A percentile compares a stretch with the other conserved stretches of the same genome.
Conservation (phyloP, 2,329 filamentous ascomycete genomes). For the Fusarium pseudocircinatum region DNA sequence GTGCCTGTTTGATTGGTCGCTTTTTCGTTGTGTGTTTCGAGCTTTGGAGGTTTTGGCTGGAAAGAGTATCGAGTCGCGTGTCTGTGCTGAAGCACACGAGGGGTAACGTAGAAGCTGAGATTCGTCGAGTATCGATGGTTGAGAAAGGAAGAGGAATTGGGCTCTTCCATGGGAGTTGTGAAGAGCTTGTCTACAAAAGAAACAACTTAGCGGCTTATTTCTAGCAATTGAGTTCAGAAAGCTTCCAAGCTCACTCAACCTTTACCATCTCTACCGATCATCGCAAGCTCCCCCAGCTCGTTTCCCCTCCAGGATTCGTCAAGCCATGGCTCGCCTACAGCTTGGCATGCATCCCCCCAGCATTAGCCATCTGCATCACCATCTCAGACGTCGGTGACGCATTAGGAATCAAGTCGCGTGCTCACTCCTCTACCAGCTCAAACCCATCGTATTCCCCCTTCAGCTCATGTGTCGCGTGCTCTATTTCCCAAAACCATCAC, state of each 20-base stretch:
- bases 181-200: not conserved
- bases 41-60: not conserved
- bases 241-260: not conserved
- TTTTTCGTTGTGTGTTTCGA: slow-evolving; percentile 2
- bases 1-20: slow-evolving; percentile 22
- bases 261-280: not conserved
- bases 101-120: not conserved
- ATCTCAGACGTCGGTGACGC: slow-evolving; percentile 30
- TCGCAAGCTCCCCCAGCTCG: not conserved
- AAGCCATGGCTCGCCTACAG: not conserved
- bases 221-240: not conserved
- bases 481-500: slow-evolving; percentile 5
- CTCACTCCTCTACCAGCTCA: not conserved
- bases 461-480: not conserved
- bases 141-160: not conserved
- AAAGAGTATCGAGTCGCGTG: slow-evolving; percentile 38
- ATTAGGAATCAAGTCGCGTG: slow-evolving; percentile 37
- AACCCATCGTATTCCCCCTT: slow-evolving; percentile 1
- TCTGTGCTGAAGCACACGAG: not conserved
- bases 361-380: slow-evolving; percentile 3
- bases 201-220: fast-evolving
- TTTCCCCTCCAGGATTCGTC: not conserved
- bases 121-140: not conserved
- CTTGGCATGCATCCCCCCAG: slow-evolving; percentile 21
- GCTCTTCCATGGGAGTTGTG: not conserved